phyloP scores from a whole-genome alignment of 177 flowering plant genomes.

The Telopea speciosissima region DNA sequence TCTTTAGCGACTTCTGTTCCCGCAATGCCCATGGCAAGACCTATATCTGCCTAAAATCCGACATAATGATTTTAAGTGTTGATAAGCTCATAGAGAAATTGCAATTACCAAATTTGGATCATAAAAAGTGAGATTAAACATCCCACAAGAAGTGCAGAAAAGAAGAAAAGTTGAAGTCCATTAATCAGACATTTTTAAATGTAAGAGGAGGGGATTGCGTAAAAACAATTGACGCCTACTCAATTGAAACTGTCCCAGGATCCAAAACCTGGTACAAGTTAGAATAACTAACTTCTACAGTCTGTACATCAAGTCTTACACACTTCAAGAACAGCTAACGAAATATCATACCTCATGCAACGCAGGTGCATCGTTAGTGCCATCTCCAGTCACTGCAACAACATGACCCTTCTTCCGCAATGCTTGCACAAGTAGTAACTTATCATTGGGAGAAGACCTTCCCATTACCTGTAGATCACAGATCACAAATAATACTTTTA shows the following conservation, averaged over 20 bases:
- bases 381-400: slow-evolving; percentile 98
- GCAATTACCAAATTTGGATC: background rate
- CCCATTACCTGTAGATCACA: slow-evolving; percentile 76
- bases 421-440: slow-evolving; percentile 90
- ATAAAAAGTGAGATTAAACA: background rate
- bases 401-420: slow-evolving; percentile 72
- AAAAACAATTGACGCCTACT: background rate
- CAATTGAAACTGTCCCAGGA: background rate
- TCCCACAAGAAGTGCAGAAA: background rate
- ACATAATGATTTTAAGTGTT: background rate
- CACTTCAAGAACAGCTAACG: background rate
- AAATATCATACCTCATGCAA: slow-evolving; percentile 67
- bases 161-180: background rate
- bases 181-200: background rate
- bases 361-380: slow-evolving; percentile 97
- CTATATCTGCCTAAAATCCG: slow-evolving; percentile 79
- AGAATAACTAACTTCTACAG: background rate
- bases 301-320: background rate
- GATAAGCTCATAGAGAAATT: background rate
- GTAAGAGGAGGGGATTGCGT: background rate
- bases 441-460: slow-evolving; percentile 96
- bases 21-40: slow-evolving; percentile 93
- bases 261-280: background rate
- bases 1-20: slow-evolving; percentile 99
- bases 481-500: background rate